Percentiles rank a stretch among this genome's conserved stretches.
Evolutionary conservation across 179 eudicot species (phyloP).

Genomic region (Nepenthes alata): DNA sequence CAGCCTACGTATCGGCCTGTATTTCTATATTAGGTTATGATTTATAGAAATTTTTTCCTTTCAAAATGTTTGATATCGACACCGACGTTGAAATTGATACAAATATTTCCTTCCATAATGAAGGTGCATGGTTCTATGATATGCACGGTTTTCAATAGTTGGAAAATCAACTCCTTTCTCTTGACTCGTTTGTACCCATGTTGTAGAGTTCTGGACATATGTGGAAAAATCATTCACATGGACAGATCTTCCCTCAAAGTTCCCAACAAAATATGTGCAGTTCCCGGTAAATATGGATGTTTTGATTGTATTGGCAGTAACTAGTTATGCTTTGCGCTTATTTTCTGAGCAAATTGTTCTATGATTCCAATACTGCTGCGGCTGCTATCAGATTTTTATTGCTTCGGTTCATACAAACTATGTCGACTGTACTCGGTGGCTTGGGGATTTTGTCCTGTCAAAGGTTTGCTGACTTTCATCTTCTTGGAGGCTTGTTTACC

Average conservation of each 20-base stretch:
- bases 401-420: conserved; percentile 90
- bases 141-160: background rate
- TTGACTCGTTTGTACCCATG: conserved; percentile 4
- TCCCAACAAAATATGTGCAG: conserved; percentile 96
- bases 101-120: no score
- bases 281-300: conserved; percentile 59
- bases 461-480: conserved; percentile 36
- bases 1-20: no score
- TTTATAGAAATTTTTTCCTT: no score
- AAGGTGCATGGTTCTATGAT: background rate
- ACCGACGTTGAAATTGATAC: no score
- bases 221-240: conserved; percentile 93
- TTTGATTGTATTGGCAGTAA: background rate
- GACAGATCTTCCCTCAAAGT: conserved; percentile 94
- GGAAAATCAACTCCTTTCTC: background rate
- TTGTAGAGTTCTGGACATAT: conserved; percentile 91
- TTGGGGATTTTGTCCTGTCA: conserved; percentile 89
- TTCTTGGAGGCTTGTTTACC: background rate
- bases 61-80: no score
- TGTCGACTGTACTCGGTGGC: conserved; percentile 96
- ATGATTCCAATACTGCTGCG: background rate
- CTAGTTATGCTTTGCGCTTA: background rate
- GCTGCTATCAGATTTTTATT: conserved; percentile 46
- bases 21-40: no score
- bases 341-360: background rate